Evolutionary conservation across 1,284 basidiomycete genomes (phyloP), one percentile per base, ranked within the genome.

Genomic region (Moniliella sp.): DNA sequence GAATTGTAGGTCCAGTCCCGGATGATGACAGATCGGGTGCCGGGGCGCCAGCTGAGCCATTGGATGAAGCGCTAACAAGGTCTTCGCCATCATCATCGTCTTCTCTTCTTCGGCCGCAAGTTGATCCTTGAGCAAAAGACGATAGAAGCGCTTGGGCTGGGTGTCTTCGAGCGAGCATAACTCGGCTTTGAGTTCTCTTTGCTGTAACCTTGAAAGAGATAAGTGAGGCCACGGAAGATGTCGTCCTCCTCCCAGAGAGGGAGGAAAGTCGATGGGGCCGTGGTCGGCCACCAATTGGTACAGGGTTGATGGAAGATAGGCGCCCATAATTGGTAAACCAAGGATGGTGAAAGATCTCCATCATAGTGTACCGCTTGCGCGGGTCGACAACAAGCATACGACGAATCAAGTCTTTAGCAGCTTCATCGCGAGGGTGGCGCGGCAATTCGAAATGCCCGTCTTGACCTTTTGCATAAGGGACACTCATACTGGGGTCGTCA

Each of bases 361-460:
- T 62, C 70, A 94, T 84, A 0, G 76, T 79, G 48, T 94, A 88
- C 19, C 91, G 72, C 52, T 71, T 70, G 39, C 70, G 67, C 9
- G 75, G 76, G 46, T 94, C 76, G 42, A 75, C 76, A 38, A 76
- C 71, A 33, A 99, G 71, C 91, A 97, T 97, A 40, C 72, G 69
- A 21, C 65, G 63, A 37, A 99, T 75, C 29, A 97, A 67, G 55
- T 93, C 74, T 77, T n/a, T 71, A 4, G 84, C 86, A 14, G 29
- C 33, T 37, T 77, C 73, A 23, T 23, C 21, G 21, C 21, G 21
- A 46, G 94, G 73, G 55, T 78, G 75, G 2, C 65, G 51, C 1
- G 88, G 86, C 72, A 91, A 83, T 25, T 70, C 70, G 55, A 76
- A 93, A 29, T 67, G 67, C 18, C 81, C 86, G n/a, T 69, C 54